Evolutionary conservation across 371 early-diverging fungal genomes (phyloP).

Genomic region (Cokeromyces recurvatus): DNA sequence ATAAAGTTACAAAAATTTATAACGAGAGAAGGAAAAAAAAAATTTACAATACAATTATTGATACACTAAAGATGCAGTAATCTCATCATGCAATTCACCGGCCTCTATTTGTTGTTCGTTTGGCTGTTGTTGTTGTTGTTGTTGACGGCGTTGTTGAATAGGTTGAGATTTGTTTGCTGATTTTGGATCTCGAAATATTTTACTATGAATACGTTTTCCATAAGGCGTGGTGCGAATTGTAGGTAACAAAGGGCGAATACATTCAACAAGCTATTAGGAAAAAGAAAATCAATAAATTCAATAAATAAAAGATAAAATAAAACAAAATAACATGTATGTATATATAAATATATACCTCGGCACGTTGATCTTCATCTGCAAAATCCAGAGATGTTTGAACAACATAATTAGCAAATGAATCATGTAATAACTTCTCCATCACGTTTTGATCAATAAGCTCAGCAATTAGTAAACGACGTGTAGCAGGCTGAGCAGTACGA

Average conservation of each 20-base stretch:
- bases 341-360: constrained; percentile 33
- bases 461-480: constrained; percentile 64
- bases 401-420: constrained; percentile 90
- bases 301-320: neutral
- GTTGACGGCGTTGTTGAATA: too few species aligned
- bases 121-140: too few species aligned
- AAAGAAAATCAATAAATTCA: too few species aligned
- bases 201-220: constrained; percentile 83
- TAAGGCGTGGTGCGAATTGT: constrained; percentile 83
- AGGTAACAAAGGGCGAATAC: constrained; percentile 72
- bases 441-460: constrained; percentile 64
- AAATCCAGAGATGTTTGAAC: constrained; percentile 89
- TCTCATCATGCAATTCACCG: too few species aligned
- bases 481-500: constrained; percentile 67
- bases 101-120: too few species aligned
- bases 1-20: too few species aligned
- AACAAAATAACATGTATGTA: neutral
- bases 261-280: constrained; percentile 70
- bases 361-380: constrained; percentile 74
- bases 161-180: too few species aligned
- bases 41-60: too few species aligned
- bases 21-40: too few species aligned
- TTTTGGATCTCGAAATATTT: too few species aligned
- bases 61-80: too few species aligned
- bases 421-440: constrained; percentile 75